phyloP scores from a whole-genome alignment of 2,329 filamentous ascomycete genomes.

The Thelonectria olida region DNA sequence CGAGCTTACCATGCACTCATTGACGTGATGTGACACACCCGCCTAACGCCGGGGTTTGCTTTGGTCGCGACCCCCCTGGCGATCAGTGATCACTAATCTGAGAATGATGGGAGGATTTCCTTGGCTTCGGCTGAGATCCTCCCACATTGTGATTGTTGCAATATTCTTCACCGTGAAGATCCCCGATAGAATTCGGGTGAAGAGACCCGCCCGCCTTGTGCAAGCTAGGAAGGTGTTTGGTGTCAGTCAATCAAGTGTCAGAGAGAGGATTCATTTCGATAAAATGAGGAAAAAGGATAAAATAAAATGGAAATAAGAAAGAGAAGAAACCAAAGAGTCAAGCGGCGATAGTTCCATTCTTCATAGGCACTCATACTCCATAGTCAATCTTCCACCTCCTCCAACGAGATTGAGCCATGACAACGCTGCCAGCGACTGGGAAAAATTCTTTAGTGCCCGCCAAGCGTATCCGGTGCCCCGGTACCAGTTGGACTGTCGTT shows the following conservation, averaged over 20 bases:
- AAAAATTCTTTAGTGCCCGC: neutral
- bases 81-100: constrained; percentile 41
- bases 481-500: neutral
- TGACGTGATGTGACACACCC: constrained; percentile 20
- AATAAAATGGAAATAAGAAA: neutral
- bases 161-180: constrained; percentile 14
- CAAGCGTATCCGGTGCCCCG: constrained; percentile 1
- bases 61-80: constrained; percentile 26
- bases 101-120: constrained; percentile 6
- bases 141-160: neutral
- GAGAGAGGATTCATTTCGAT: neutral
- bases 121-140: neutral
- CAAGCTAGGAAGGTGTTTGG: neutral
- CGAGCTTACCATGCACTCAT: neutral
- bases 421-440: neutral
- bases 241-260: no score
- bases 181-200: constrained; percentile 8
- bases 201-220: neutral
- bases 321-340: neutral
- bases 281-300: neutral
- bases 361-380: no score
- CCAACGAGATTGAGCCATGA: neutral
- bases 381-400: neutral
- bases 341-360: neutral
- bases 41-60: constrained; percentile 1